Evolutionary conservation across 2,329 filamentous ascomycete genomes (phyloP).

Genomic region (Colletotrichum spinosum): DNA sequence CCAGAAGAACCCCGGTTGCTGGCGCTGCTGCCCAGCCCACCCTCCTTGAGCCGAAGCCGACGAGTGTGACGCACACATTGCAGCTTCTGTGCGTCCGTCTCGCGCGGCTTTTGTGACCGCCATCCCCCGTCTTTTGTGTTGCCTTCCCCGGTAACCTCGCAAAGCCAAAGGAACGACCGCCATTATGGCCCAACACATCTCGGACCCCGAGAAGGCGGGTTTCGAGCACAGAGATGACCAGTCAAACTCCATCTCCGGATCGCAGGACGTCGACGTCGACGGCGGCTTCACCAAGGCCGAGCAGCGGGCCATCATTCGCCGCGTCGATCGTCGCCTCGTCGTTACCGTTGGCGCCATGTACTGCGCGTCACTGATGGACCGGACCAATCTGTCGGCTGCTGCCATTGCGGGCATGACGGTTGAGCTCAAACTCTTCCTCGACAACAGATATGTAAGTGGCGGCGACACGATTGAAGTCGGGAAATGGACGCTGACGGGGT

Average conservation of each 20-base stretch:
- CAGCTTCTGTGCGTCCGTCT: conserved; percentile 8
- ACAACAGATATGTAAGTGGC: conserved; percentile 57
- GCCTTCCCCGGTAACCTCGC: too few species aligned
- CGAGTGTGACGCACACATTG: conserved; percentile 20
- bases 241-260: conserved; percentile 27
- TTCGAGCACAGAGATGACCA: conserved; percentile 36
- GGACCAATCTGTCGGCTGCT: conserved; percentile 80
- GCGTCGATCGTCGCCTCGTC: conserved; percentile 75
- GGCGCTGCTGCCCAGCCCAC: neutral
- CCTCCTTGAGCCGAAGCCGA: conserved; percentile 11
- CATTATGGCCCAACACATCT: conserved; percentile 23
- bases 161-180: neutral
- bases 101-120: neutral
- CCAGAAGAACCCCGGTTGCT: too few species aligned
- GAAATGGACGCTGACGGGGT: too few species aligned
- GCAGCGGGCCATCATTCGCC: conserved; percentile 74
- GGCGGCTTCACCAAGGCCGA: conserved; percentile 69
- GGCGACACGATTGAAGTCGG: neutral
- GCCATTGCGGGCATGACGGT: conserved; percentile 74
- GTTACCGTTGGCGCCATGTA: conserved; percentile 75
- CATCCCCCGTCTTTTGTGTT: neutral
- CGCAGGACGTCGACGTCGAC: conserved; percentile 41
- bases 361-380: conserved; percentile 81
- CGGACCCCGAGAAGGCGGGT: conserved; percentile 38
- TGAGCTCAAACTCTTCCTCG: conserved; percentile 57